Percentiles rank a stretch among this genome's conserved stretches.
phyloP scores from a whole-genome alignment of 2,329 filamentous ascomycete genomes.

The Sporothrix brasiliensis region DNA sequence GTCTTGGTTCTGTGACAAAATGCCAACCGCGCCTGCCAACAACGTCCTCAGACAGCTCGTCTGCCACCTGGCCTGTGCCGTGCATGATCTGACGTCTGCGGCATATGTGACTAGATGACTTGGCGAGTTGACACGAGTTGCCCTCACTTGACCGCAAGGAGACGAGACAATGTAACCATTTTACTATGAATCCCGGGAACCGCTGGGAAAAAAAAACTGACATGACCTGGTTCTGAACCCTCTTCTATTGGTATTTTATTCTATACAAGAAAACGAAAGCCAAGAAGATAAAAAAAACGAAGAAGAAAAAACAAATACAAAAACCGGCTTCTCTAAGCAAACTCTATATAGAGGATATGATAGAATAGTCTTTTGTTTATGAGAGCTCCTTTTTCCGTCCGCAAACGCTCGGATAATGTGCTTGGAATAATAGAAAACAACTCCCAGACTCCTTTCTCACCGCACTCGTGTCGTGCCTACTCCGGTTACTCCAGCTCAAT shows the following conservation, averaged over 20 bases:
- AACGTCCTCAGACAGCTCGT: too few species aligned
- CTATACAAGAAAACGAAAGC: constrained; percentile 11
- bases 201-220: not conserved
- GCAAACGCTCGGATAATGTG: not conserved
- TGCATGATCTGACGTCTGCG: not conserved
- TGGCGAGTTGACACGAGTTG: not conserved
- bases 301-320: not conserved
- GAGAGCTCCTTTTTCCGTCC: not conserved
- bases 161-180: not conserved
- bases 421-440: not conserved
- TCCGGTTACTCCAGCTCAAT: constrained; percentile 60
- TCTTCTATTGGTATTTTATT: constrained; percentile 3
- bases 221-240: constrained; percentile 3
- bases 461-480: not conserved
- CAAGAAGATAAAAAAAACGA: not conserved
- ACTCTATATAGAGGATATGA: too few species aligned
- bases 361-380: not conserved
- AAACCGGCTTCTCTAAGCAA: not conserved
- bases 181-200: not conserved
- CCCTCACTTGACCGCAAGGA: not conserved
- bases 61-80: not conserved
- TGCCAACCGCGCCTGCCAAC: not conserved
- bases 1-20: not conserved
- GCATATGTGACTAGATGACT: too few species aligned
- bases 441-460: constrained; percentile 2